A percentile compares a stretch with the other conserved stretches of the same genome.
These are phyloP conservation scores for Macrolepiota fuliginosa DNA, from an alignment of 768 basidiomycete genomes.

Conservation along the genomic window DNA sequence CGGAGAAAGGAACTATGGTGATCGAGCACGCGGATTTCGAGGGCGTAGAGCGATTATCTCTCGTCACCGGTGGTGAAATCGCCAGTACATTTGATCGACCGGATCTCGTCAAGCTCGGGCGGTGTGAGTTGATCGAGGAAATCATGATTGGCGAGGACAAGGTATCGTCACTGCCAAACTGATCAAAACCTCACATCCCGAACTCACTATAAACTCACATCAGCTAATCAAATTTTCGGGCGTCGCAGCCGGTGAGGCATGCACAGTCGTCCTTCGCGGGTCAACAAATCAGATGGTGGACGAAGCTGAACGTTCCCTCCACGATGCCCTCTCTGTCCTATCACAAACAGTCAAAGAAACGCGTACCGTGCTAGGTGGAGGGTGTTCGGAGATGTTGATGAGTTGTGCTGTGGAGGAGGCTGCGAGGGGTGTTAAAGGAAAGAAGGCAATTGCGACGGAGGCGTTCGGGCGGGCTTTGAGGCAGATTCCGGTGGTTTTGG, in stretches of 20 bases:
- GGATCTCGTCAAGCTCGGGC: constrained; percentile 88
- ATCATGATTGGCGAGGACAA: constrained; percentile 99
- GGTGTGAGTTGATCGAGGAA: constrained; percentile 95
- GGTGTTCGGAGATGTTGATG: constrained; percentile 99
- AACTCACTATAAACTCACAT: neutral
- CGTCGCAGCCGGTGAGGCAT: constrained; percentile 95
- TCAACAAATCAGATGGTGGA: constrained; percentile 99
- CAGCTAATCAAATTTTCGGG: constrained; percentile 99
- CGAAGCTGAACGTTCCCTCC: constrained; percentile 95
- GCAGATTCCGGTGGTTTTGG: constrained; percentile 94
- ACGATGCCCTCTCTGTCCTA: constrained; percentile 95
- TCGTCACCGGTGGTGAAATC: constrained; percentile 98
- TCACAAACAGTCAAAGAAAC: constrained; percentile 99
- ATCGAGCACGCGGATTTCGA: constrained; percentile 99
- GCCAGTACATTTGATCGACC: constrained; percentile 93
- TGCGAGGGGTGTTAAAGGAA: constrained; percentile 81
- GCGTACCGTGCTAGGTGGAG: constrained; percentile 89
- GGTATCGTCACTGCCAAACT: constrained; percentile 39
- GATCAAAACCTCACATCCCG: neutral
- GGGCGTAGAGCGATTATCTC: constrained; percentile 91
- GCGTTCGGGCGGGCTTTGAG: constrained; percentile 86
- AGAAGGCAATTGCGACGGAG: constrained; percentile 95
- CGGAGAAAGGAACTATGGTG: constrained; percentile 91
- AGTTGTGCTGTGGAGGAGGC: constrained; percentile 90
- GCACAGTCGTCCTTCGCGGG: constrained; percentile 95